These are phyloP conservation scores for Solanum rostratum DNA, from an alignment of 257 asterid genomes.

Conservation along the genomic window DNA sequence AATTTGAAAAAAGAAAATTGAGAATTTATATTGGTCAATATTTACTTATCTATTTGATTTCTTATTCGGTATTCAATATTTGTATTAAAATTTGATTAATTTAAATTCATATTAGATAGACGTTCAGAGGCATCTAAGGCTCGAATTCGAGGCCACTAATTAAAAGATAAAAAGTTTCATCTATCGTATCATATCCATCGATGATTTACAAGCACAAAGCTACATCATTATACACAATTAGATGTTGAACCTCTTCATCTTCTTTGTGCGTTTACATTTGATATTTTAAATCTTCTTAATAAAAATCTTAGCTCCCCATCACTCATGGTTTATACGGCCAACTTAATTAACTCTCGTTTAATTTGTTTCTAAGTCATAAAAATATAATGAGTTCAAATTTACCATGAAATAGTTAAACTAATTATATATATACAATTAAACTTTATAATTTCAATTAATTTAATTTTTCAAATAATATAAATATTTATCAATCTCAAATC, in stretches of 20 bases:
- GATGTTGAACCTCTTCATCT: too few relatives aligned
- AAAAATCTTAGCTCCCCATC: too few relatives aligned
- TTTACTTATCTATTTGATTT: neutral
- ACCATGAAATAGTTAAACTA: neutral
- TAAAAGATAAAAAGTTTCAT: neutral
- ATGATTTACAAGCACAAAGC: too few relatives aligned
- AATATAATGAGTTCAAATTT: neutral
- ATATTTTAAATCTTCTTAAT: too few relatives aligned
- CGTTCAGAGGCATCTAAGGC: too few relatives aligned
- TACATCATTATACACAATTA: neutral
- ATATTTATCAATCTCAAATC: neutral
- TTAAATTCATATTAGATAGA: too few relatives aligned
- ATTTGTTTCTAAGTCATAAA: neutral
- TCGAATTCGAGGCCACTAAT: rapidly evolving
- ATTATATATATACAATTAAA: neutral
- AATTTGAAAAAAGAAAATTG: neutral
- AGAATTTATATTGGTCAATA: neutral
- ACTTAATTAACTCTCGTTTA: neutral
- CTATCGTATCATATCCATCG: rapidly evolving
- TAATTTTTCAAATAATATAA: neutral
- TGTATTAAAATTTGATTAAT: too few relatives aligned
- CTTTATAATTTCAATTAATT: neutral
- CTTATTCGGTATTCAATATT: too few relatives aligned
- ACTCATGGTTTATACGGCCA: neutral
- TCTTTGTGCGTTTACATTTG: too few relatives aligned